Evolutionary conservation across 257 asterid species (phyloP), one percentile per base, ranked within the genome.

Genomic region (Vinca minor): DNA sequence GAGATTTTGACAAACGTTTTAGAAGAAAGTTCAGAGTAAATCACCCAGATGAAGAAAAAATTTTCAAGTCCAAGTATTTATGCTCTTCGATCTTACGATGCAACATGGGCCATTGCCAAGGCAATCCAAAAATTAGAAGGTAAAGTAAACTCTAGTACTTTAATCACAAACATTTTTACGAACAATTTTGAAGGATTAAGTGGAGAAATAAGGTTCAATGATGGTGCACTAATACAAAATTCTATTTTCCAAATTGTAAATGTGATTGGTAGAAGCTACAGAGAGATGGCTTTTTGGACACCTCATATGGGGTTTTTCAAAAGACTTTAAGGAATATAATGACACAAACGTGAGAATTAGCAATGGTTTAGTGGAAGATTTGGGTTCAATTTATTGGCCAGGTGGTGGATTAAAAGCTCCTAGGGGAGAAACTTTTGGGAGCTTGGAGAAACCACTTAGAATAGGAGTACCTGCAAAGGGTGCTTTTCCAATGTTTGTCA

Each of bases 401-500:
- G 94, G 95, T 4, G 84, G 84, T 6, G 70, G 50, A 45, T 69
- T 21, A 23, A 58, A 44, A 1, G 74, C 69, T 47, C 94, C 95
- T 2, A 70, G 42, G 39, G 88, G 85, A 42, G 66, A 64, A 81
- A 56, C 73, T 39, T 18, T 73, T 17, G 83, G 82, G 4, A 74
- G 81, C 69, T 39, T 46, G 5, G 79, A 79, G 56, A 74, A 63
- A 31, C 87, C 86, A 36, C 25, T 85, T 65, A 79, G 44, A 62
- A 77, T 83, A 28, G 94, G 87, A 0, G 82, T 85, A 18, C 95
- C 94, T 0, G 84, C 85, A 0, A 64, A 20, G 31, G 88, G 84
- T 38, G 83, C 84, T 35, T 85, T 81, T 45, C 59, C 59, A 45
- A 80, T 80, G 41, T 87, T 83, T 71, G 94, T 85, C 53, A 77